phyloP scores from a whole-genome alignment of 768 basidiomycete species.

The Cyathus striatus region DNA sequence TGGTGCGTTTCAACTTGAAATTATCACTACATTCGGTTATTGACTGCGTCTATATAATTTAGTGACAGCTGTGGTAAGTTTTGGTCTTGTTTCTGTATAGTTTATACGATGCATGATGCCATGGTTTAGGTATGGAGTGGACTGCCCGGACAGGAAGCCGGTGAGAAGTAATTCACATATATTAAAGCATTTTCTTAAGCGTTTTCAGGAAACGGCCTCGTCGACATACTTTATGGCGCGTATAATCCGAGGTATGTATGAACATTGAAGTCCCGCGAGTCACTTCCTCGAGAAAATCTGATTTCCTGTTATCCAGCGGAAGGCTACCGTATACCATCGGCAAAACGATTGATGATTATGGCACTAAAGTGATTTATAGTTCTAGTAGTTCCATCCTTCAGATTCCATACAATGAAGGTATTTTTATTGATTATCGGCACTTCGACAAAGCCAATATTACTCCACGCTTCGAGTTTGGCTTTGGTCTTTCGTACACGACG shows the following conservation, averaged over 20 bases:
- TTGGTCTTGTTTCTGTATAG: too few relatives aligned
- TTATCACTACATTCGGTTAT: too few relatives aligned
- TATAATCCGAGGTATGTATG: constrained; percentile 50
- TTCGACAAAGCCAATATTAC: constrained; percentile 43
- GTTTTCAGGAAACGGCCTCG: constrained; percentile 51
- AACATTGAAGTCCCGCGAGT: background rate
- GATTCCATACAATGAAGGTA: constrained; percentile 54
- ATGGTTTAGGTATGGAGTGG: constrained; percentile 48
- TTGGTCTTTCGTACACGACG: constrained; percentile 51
- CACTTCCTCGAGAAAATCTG: background rate
- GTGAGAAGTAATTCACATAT: too few relatives aligned
- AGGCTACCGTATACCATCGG: constrained; percentile 50
- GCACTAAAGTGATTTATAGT: constrained; percentile 40
- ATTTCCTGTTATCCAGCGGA: constrained; percentile 21
- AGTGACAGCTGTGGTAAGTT: constrained; percentile 35
- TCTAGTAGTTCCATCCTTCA: constrained; percentile 31
- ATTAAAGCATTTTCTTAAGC: too few relatives aligned
- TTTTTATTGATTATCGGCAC: constrained; percentile 55
- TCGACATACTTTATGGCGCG: constrained; percentile 54
- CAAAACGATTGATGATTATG: constrained; percentile 49
- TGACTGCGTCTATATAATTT: too few relatives aligned
- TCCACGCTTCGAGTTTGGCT: constrained; percentile 48
- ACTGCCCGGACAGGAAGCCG: constrained; percentile 60
- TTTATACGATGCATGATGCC: too few relatives aligned
- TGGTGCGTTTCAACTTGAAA: too few relatives aligned